These are phyloP conservation scores for Heritiera fomes DNA, from an alignment of 345 rosid genomes.

Conservation along the genomic window DNA sequence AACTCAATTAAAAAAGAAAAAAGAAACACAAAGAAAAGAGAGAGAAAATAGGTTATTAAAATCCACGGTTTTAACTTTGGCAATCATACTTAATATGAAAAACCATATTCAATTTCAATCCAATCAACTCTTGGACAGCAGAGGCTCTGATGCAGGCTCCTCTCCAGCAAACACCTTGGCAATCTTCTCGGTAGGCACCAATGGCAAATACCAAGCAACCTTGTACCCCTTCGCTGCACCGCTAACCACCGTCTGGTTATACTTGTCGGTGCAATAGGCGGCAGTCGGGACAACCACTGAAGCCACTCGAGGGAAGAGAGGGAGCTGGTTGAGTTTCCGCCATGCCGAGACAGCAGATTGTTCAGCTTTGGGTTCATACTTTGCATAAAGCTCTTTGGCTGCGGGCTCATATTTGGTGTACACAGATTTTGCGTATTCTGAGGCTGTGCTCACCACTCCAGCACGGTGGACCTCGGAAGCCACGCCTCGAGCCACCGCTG, in stretches of 20 bases:
- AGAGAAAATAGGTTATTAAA: too few species aligned
- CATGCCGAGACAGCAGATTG: conserved; percentile 75
- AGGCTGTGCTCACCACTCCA: conserved; percentile 72
- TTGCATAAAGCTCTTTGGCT: conserved; percentile 75
- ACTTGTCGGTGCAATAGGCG: conserved; percentile 75
- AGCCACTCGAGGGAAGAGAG: conserved; percentile 74
- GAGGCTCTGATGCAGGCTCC: conserved; percentile 34
- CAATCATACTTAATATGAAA: not conserved
- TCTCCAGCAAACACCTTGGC: conserved; percentile 58
- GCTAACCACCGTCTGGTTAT: conserved; percentile 67
- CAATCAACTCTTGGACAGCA: conserved; percentile 35
- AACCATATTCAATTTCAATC: not conserved
- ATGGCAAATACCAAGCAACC: conserved; percentile 70
- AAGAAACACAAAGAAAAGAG: too few species aligned
- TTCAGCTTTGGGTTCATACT: conserved; percentile 87
- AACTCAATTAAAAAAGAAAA: too few species aligned
- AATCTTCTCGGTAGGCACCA: conserved; percentile 83
- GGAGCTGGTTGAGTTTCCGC: conserved; percentile 77
- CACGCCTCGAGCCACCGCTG: conserved; percentile 56
- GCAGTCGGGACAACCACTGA: conserved; percentile 80
- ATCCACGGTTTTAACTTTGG: not conserved
- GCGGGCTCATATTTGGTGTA: conserved; percentile 56
- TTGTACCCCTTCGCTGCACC: conserved; percentile 79
- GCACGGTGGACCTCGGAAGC: conserved; percentile 72
- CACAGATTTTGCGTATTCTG: conserved; percentile 67